Conservation (phyloP, 257 asterid genomes). For the Solanum pinnatisectum region DNA sequence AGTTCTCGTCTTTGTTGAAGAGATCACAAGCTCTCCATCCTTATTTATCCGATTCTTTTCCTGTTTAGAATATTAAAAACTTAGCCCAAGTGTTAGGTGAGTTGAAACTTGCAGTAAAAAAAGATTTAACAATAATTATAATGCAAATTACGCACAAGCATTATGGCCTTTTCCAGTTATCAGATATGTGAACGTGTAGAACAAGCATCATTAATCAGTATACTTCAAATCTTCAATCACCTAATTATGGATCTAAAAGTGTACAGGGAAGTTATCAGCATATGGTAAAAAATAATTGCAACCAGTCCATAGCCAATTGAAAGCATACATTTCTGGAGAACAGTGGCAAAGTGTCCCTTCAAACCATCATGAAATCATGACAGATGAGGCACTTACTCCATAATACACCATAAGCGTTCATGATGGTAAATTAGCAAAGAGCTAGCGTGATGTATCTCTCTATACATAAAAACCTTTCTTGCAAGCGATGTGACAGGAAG, state of each 20-base stretch:
- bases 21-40: slow-evolving; percentile 86
- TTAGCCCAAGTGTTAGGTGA: neutral
- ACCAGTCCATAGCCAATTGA: neutral
- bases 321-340: neutral
- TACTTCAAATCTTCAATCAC: neutral
- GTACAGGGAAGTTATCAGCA: neutral
- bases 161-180: neutral
- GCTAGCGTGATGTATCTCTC: neutral
- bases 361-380: neutral
- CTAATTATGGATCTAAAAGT: neutral
- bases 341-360: neutral
- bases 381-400: neutral
- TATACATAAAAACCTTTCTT: neutral
- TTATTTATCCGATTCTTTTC: slow-evolving; percentile 81
- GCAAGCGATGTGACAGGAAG: neutral
- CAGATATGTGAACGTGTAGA: neutral
- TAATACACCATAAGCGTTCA: neutral
- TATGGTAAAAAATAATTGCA: neutral
- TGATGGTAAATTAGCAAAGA: neutral
- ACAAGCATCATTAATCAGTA: neutral
- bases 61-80: slow-evolving; percentile 24
- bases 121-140: neutral
- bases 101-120: neutral
- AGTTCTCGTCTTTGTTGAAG: slow-evolving; percentile 83
- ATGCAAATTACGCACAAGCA: neutral